Evolutionary conservation across 1,284 basidiomycete genomes (phyloP), one percentile per base, ranked within the genome.

Genomic region (Tremellales sp.): DNA sequence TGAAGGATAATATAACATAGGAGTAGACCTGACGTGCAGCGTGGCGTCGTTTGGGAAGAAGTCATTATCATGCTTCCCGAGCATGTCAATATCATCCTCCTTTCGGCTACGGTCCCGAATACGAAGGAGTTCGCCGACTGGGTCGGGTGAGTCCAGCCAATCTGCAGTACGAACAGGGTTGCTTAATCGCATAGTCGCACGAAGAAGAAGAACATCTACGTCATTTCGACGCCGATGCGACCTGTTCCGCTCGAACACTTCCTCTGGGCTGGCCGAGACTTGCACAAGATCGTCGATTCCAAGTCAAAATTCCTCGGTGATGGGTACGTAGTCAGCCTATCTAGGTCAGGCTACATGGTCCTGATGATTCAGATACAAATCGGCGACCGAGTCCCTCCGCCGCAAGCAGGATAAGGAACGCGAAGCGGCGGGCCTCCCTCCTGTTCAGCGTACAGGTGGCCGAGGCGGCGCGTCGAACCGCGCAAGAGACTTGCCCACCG

Each of bases 31-130:
- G 22, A 22, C 42, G 24, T 21, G n/a, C 62, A 96, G 91, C 82
- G 96, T 67, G 96, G 96, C 45, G 96, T 99, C 10, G 96, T 99
- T 13, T 99, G 96, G 96, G 96, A 99, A 74, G 96, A 99, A 75
- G 96, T 98, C 27, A 99, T 99, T 59, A 99, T 99, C 72, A 94
- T 97, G 90, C 77, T 97, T 11, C 92, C 92, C 1, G 92, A 97
- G 58, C 92, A 97, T 73, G 87, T 97, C 68, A 93, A 86, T 70
- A 96, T 97, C 66, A 96, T 99, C 51, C 78, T 99, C 26, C 79
- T 99, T 13, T 97, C 94, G 2, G 96, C 96, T 0, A 99, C 96
- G 0, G 96, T 99, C 0, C 94, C 96, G 3, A 99, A 99, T 67
- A 91, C 93, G 2, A 91, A 88, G 64, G 96, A 98, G 68, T 99